Evolutionary conservation across 495 filamentous ascomycete species (phyloP).

Genomic region (Talaromyces proteolyticus): DNA sequence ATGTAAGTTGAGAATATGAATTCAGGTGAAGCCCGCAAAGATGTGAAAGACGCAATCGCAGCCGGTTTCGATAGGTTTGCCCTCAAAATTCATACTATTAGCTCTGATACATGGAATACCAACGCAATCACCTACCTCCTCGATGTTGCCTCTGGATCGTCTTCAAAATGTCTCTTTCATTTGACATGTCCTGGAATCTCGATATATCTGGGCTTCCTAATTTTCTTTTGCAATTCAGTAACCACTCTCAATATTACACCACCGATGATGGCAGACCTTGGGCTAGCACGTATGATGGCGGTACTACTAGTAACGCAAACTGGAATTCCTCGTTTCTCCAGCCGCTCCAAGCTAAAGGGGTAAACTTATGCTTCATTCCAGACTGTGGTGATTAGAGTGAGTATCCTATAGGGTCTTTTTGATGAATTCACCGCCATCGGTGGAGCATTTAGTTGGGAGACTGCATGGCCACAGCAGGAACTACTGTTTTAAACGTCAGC

Average conservation of each 20-base stretch:
- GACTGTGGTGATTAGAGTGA: constrained; percentile 15
- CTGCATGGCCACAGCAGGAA: constrained; percentile 19
- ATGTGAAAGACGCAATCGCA: constrained; percentile 17
- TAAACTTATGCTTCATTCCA: constrained; percentile 14
- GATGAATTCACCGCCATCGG: constrained; percentile 12
- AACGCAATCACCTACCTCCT: constrained; percentile 14
- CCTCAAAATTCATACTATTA: constrained; percentile 15
- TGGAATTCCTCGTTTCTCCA: constrained; percentile 5
- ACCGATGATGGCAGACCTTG: constrained; percentile 2
- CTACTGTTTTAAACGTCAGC: background rate
- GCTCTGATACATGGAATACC: constrained; percentile 10
- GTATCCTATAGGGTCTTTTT: constrained; percentile 13
- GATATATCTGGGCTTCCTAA: background rate
- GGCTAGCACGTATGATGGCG: constrained; percentile 9
- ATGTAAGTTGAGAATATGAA: constrained; percentile 13
- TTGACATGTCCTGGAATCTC: constrained; percentile 15
- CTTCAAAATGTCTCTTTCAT: constrained; percentile 23
- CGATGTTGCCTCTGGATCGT: constrained; percentile 7
- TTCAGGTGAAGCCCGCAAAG: constrained; percentile 15
- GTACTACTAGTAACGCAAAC: constrained; percentile 4
- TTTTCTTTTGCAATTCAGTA: constrained; percentile 6
- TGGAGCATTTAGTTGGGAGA: constrained; percentile 29
- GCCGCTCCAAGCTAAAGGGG: constrained; percentile 5
- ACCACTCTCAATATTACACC: constrained; percentile 10
- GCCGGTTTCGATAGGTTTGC: constrained; percentile 23